These are phyloP conservation scores for Ceratobasidium sp. DNA, from an alignment of 1,284 basidiomycete species.

Conservation along the genomic window DNA sequence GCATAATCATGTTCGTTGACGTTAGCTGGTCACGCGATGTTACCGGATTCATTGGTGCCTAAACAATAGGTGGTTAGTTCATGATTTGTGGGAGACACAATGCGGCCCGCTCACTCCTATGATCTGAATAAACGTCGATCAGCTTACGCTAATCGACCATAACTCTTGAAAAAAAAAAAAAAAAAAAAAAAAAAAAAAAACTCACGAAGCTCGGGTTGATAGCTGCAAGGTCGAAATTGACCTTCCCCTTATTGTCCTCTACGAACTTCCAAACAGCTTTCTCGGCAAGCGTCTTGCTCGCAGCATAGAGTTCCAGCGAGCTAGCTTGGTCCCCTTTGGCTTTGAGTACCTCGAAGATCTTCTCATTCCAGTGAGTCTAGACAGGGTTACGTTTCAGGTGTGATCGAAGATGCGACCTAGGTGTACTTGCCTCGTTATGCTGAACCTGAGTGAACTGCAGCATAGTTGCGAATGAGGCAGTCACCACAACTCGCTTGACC, in stretches of 20 bases:
- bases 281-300: constrained; percentile 50
- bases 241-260: constrained; percentile 43
- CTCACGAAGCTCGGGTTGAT: constrained; percentile 26
- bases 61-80: not conserved
- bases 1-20: not conserved
- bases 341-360: constrained; percentile 43
- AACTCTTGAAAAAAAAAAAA: not conserved
- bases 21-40: constrained; percentile 2
- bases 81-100: not conserved
- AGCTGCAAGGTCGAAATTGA: constrained; percentile 41
- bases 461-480: not conserved
- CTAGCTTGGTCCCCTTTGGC: constrained; percentile 44
- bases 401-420: not conserved
- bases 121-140: not conserved
- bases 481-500: not conserved
- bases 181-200: not conserved
- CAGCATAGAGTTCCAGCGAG: constrained; percentile 47
- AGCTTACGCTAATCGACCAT: too few relatives aligned
- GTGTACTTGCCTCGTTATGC: constrained; percentile 5
- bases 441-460: not conserved
- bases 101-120: not conserved
- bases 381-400: not conserved
- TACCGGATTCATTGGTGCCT: constrained; percentile 5
- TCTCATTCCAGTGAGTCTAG: constrained; percentile 44
- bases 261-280: constrained; percentile 49